Evolutionary conservation across 768 basidiomycete genomes (phyloP), one percentile per base, ranked within the genome.

Genomic region (Suillus cothurnatus): DNA sequence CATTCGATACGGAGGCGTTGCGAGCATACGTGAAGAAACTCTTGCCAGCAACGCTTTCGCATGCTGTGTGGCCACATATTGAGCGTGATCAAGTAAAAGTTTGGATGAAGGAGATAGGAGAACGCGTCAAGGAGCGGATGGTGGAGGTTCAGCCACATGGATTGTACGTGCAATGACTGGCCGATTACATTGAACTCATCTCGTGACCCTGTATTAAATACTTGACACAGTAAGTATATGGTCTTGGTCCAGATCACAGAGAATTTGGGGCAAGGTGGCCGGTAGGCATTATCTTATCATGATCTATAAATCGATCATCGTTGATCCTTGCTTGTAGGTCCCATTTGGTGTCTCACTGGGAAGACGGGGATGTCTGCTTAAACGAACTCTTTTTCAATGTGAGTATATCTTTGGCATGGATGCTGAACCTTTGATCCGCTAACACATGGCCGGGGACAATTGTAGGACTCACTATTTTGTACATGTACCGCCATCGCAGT

Each of bases 321-420:
- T 43, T 63, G 61, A 68, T 64, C 56, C 52, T 6, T 43, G 17
- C 43, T 62, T 63, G 43, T 68, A 94, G 93, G 69, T 91, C 90
- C 56, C 91, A 92, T 75, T 86, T 95, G 79, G 85, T 84, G 58
- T 93, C 90, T 67, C 93, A 95, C 72, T 95, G 93, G 93, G 93
- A 95, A 79, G 93, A 94, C 68, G 85, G 86, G 61, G 93, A 95
- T 72, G 81, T 83, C 60, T 87, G 93, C 65, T 84, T 88, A 49
- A 88, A 92, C 75, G 93, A 94, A 77, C 81, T 94, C 73, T 93
- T 85, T 78, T 82, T 83, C 56, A 95, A 92, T 73, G 93, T 93
- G 77, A 67, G 91, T 80, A 61, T 61, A 65, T 63, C 43, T 50
- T 66, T 52, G 49, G 57, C 60, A 17, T 39, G 53, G n/a, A 62